Conservation (phyloP, 208 protist genomes). For the Vickermania spadyakhi region DNA sequence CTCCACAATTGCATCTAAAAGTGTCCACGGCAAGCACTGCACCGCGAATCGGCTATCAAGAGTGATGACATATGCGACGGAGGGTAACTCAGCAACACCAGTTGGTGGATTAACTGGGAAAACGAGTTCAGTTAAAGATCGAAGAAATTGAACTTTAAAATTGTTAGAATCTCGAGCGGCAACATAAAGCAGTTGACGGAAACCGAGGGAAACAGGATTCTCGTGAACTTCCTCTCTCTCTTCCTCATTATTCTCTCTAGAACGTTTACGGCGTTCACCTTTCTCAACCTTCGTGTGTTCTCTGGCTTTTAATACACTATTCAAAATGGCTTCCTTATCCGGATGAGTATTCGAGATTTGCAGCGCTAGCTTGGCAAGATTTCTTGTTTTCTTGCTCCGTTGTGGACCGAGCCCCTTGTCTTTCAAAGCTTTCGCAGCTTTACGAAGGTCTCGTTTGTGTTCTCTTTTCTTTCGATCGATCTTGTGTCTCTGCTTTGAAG, state of each 20-base stretch:
- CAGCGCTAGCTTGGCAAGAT: slow-evolving; percentile 70
- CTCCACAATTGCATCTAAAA: slow-evolving; percentile 73
- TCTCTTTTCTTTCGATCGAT: slow-evolving; percentile 84
- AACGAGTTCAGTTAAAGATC: slow-evolving; percentile 51
- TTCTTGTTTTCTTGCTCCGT: slow-evolving; percentile 61
- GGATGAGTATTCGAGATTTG: slow-evolving; percentile 78
- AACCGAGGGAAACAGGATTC: slow-evolving; percentile 19
- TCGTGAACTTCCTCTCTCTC: slow-evolving; percentile 5
- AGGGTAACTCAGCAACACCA: slow-evolving; percentile 48
- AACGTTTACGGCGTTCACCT: slow-evolving; percentile 6
- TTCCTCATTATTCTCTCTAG: slow-evolving; percentile 4
- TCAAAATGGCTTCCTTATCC: slow-evolving; percentile 82
- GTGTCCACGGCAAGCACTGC: slow-evolving; percentile 71
- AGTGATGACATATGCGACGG: slow-evolving; percentile 62
- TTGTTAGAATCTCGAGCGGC: slow-evolving; percentile 44
- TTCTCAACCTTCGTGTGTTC: slow-evolving; percentile 61
- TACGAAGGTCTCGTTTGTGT: slow-evolving; percentile 81
- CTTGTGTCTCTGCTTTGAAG: slow-evolving; percentile 80
- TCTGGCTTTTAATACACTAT: slow-evolving; percentile 48
- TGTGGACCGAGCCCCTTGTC: slow-evolving; percentile 59
- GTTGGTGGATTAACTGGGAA: slow-evolving; percentile 26
- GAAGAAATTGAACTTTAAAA: slow-evolving; percentile 68
- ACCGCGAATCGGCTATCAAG: slow-evolving; percentile 76
- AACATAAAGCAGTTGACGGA: slow-evolving; percentile 54
- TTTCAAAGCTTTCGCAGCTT: slow-evolving; percentile 76